Evolutionary conservation across 768 basidiomycete species (phyloP).

Genomic region (Thelephora aurantiotincta): DNA sequence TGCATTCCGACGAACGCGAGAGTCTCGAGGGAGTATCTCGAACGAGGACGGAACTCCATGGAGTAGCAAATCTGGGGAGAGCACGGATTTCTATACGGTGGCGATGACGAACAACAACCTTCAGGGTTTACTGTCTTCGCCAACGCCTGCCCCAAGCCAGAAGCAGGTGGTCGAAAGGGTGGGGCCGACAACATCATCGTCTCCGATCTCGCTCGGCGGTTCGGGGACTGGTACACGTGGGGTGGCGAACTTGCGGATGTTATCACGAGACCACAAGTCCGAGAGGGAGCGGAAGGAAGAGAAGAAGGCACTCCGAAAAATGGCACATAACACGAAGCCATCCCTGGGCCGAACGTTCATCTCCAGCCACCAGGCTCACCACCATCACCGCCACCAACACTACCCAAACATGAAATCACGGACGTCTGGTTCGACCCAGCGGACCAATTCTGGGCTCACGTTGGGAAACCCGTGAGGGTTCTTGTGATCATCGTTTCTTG

Average conservation of each 20-base stretch:
- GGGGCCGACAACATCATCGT: slow-evolving; percentile 8
- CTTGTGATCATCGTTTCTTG: too few species aligned
- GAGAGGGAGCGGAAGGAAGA: slow-evolving; percentile 54
- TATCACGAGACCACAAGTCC: slow-evolving; percentile 19
- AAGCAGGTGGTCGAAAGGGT: slow-evolving; percentile 4
- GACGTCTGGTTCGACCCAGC: slow-evolving; percentile 40
- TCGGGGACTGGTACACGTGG: slow-evolving; percentile 9
- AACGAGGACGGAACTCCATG: slow-evolving; percentile 9
- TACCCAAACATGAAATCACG: slow-evolving; percentile 54
- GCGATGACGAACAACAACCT: slow-evolving; percentile 22
- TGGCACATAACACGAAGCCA: slow-evolving; percentile 8
- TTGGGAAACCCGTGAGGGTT: too few species aligned
- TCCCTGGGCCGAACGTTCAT: slow-evolving; percentile 16
- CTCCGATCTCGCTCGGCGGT: slow-evolving; percentile 11
- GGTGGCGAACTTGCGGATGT: slow-evolving; percentile 11
- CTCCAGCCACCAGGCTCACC: slow-evolving; percentile 16
- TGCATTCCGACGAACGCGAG: slow-evolving; percentile 55
- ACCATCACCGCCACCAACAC: slow-evolving; percentile 34
- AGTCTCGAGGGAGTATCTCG: slow-evolving; percentile 11
- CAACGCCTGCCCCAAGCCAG: slow-evolving; percentile 7
- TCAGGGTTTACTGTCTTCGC: slow-evolving; percentile 3
- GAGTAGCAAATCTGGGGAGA: slow-evolving; percentile 9
- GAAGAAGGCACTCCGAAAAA: slow-evolving; percentile 48
- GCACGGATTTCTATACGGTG: slow-evolving; percentile 24
- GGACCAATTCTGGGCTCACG: slow-evolving; percentile 10